Conservation (phyloP, 169 alveolate species). For the Babesia gibsoni region DNA sequence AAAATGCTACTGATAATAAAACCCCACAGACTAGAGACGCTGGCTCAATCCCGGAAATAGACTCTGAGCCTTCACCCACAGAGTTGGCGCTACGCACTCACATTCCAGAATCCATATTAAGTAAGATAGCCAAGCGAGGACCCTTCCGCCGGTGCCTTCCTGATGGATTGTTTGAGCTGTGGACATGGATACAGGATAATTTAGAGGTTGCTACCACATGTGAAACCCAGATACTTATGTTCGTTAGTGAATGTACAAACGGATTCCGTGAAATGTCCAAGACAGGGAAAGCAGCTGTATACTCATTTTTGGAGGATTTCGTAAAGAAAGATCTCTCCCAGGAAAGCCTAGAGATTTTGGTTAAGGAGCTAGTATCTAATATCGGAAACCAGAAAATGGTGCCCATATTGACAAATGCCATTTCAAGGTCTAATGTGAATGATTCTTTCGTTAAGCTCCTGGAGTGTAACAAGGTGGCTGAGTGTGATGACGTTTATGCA, state of each 20-base stretch:
- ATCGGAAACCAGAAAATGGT: background rate
- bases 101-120: background rate
- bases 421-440: background rate
- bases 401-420: background rate
- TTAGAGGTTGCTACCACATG: background rate
- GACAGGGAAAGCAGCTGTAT: constrained; percentile 6
- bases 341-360: background rate
- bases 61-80: background rate
- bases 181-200: constrained; percentile 13
- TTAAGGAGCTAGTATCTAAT: background rate
- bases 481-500: background rate
- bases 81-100: constrained; percentile 1
- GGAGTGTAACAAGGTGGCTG: background rate
- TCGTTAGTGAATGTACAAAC: constrained; percentile 22
- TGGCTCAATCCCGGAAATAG: background rate
- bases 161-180: constrained; percentile 30
- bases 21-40: background rate
- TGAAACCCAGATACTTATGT: background rate
- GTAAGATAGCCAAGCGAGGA: constrained; percentile 12
- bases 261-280: constrained; percentile 2
- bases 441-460: background rate
- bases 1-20: background rate
- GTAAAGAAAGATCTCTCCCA: background rate
- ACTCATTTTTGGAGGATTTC: constrained; percentile 16
- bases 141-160: constrained; percentile 2